phyloP scores from a whole-genome alignment of 176 grass and related monocot species.

The Zea luxurians region DNA sequence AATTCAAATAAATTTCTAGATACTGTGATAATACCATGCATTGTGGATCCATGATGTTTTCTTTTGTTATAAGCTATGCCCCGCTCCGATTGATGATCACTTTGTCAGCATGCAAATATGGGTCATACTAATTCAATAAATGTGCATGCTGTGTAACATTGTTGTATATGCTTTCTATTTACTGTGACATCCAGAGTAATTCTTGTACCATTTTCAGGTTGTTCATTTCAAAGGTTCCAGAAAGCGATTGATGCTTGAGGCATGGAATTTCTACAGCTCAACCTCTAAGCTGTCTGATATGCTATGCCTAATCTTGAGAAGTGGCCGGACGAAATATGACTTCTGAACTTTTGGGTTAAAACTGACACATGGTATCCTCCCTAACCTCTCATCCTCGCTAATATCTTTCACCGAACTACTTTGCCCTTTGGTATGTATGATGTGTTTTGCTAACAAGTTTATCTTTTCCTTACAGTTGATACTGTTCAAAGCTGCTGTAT shows the following conservation, averaged over 20 bases:
- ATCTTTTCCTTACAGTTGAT: slow-evolving; percentile 17
- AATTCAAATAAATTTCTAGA: neutral
- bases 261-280: slow-evolving; percentile 85
- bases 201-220: slow-evolving; percentile 49
- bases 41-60: neutral
- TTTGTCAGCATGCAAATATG: neutral
- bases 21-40: neutral
- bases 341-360: slow-evolving; percentile 48
- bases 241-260: slow-evolving; percentile 85
- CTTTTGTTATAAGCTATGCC: neutral
- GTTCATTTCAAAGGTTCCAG: slow-evolving; percentile 98
- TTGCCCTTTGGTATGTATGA: neutral
- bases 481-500: neutral
- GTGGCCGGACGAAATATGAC: slow-evolving; percentile 93
- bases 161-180: slow-evolving; percentile 17
- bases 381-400: no score
- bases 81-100: neutral
- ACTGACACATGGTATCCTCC: neutral
- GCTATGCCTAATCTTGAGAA: slow-evolving; percentile 79
- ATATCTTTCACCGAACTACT: no score
- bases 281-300: slow-evolving; percentile 67
- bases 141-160: neutral
- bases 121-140: neutral
- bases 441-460: slow-evolving; percentile 8
- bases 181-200: neutral